Evolutionary conservation across 495 filamentous ascomycete genomes (phyloP), one percentile per base, ranked within the genome.

Genomic region (Rhypophila decipiens): DNA sequence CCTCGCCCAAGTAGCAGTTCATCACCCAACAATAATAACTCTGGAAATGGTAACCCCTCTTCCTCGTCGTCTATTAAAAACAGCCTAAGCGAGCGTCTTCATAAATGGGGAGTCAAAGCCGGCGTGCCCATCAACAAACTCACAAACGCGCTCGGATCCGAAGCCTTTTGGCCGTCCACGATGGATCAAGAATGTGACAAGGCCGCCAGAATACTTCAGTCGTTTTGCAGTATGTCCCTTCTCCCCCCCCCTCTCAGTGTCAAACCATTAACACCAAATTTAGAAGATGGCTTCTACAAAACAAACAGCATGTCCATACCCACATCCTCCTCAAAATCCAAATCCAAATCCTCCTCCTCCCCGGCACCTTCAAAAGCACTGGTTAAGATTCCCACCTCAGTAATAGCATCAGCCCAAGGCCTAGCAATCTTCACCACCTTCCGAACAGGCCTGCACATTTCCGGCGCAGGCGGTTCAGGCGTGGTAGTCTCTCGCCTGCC

Each of bases 361-460:
- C n/a, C n/a, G n/a, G n/a, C n/a, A n/a, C n/a, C n/a, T n/a, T n/a
- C n/a, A n/a, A n/a, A n/a, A n/a, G 46, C 22, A 12, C 56, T 89
- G 4, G 78, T 88, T 63, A 87, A 86, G 65, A 89, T 93, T 44
- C 87, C 87, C 0, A 60, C 73, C 15, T 60, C 81, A 53, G 85
- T 86, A 3, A 82, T 93, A 34, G 67, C 76, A 42, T 77, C 81
- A 42, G 84, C 83, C 10, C 83, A 86, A 57, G 87, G 86, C 3
- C 67, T 93, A 2, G 86, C 85, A 33, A 88, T 93, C 61, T 93
- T 93, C 70, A 90, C 86, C 0, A 85, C 82, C 10, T 87, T 90
- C 83, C 82, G 87, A 33, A 84, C 84, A 1, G 87, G 87, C 12
- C 69, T 90, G 12, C 87, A 86, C 78, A 63, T 88, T n/a, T 87